Evolutionary conservation across 192 early-diverging fungal genomes (phyloP), one percentile per base, ranked within the genome.

Genomic region (Haplosporangium gracile): DNA sequence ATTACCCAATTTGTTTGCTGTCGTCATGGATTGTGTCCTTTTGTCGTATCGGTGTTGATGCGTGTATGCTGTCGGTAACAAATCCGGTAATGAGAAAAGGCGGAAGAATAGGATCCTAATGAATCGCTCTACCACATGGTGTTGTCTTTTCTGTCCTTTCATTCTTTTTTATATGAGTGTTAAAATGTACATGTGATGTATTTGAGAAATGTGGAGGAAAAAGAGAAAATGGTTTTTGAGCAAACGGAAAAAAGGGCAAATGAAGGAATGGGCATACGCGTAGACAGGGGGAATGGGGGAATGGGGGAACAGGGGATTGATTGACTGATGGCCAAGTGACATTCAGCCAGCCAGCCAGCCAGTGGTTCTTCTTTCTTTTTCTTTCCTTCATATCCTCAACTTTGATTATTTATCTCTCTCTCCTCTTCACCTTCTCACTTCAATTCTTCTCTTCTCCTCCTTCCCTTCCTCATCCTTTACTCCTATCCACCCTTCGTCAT

Each of bases 301-400:
- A 36, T 36, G 36, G 36, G 24, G 8, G 8, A 26, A 38, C n/a
- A 10, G 26, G 65, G 65, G 34, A 68, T 36, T 13, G 36, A 10
- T 9, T 45, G 43, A 40, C 5, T 70, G 34, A 36, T 22, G 20
- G 29, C 18, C 32, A 70, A 38, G 38, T 38, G n/a, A 38, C 36
- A 36, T 36, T 36, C 36, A 36, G 36, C 36, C 36, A 36, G 36
- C 36, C 36, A 36, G 36, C 36, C 36, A 36, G 36, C 43, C 60
- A 43, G 53, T 57, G n/a, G 15, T 53, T 51, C 72, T 74, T n/a
- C n/a, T 60, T 75, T 60, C 24, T 57, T 74, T 32, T 70, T n/a
- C 6, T 24, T 68, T 74, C 53, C 9, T 36, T 51, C 15, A 38
- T 47, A 3, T 42, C 24, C 63, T 29, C 49, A 51, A 51, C 49